These are phyloP conservation scores for Posidonia oceanica DNA, from an alignment of 116 monocot genomes.

Conservation along the genomic window DNA sequence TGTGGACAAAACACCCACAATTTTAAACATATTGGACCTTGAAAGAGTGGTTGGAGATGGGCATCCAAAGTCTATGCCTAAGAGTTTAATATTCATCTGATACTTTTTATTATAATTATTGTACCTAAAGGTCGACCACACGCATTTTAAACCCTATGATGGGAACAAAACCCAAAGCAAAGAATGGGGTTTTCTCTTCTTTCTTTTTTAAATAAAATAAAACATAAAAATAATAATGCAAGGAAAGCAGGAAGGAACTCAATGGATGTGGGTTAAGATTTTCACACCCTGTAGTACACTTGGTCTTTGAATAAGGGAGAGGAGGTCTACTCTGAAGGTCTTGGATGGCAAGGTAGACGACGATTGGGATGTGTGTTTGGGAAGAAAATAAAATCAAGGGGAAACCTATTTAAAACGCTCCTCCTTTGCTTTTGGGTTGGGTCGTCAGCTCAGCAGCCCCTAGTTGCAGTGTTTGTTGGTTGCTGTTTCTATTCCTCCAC, in stretches of 20 bases:
- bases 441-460: neutral
- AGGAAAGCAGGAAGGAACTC: too few species aligned
- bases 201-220: neutral
- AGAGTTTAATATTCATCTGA: neutral
- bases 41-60: constrained; percentile 5
- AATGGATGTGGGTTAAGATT: too few species aligned
- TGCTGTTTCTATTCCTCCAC: neutral
- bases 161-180: constrained; percentile 3
- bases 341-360: neutral
- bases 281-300: too few species aligned
- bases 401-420: neutral
- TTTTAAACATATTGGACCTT: neutral
- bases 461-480: neutral
- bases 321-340: neutral
- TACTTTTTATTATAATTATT: neutral
- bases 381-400: too few species aligned
- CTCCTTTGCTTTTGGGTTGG: constrained; percentile 1
- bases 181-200: neutral
- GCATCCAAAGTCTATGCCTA: constrained; percentile 1
- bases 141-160: neutral
- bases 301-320: neutral
- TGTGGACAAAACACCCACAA: neutral
- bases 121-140: constrained; percentile 2
- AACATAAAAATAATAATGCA: too few species aligned
- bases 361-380: too few species aligned